Percentiles rank a stretch among this genome's conserved stretches.
Conservation (phyloP, 2,329 filamentous ascomycete species). For the Penicillium sp. region DNA sequence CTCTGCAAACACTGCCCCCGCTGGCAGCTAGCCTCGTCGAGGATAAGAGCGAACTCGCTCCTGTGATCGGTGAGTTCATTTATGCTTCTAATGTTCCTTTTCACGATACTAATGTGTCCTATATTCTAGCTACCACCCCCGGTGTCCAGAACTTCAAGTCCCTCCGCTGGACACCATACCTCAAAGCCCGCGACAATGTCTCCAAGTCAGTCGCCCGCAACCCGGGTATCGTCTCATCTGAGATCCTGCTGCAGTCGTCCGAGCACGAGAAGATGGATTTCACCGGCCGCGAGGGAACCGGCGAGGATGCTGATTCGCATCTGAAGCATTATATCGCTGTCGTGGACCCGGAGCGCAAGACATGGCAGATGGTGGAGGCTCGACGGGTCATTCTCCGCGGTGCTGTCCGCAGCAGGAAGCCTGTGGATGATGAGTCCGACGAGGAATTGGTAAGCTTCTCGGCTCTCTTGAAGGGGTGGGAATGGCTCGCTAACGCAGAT, state of each 20-base stretch:
- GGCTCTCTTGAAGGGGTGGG: not conserved
- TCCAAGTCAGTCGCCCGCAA: slow-evolving; percentile 28
- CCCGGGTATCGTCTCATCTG: slow-evolving; percentile 38
- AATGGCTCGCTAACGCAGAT: slow-evolving; percentile 8
- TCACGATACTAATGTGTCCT: not conserved
- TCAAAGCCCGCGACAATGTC: slow-evolving; percentile 48
- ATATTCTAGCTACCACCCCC: slow-evolving; percentile 30
- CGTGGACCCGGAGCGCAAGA: slow-evolving; percentile 51
- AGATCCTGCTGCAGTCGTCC: slow-evolving; percentile 57
- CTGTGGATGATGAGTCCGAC: slow-evolving; percentile 28
- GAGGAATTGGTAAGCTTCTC: slow-evolving; percentile 26
- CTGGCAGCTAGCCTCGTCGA: slow-evolving; percentile 46
- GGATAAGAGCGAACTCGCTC: slow-evolving; percentile 46
- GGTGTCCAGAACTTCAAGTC: slow-evolving; percentile 30
- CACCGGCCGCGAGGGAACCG: slow-evolving; percentile 47
- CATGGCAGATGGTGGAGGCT: slow-evolving; percentile 51
- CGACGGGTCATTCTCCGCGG: slow-evolving; percentile 54
- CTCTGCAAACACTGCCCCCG: slow-evolving; percentile 36
- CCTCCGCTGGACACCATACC: slow-evolving; percentile 37
- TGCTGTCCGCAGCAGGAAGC: slow-evolving; percentile 33
- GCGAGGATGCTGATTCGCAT: slow-evolving; percentile 47
- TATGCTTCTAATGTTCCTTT: not conserved
- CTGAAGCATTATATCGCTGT: slow-evolving; percentile 59
- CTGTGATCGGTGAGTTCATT: slow-evolving; percentile 46
- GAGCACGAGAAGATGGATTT: slow-evolving; percentile 58